Base-by-base conservation (phyloP, 2,329 filamentous ascomycete species). In the Epichloe coenophiala region DNA sequence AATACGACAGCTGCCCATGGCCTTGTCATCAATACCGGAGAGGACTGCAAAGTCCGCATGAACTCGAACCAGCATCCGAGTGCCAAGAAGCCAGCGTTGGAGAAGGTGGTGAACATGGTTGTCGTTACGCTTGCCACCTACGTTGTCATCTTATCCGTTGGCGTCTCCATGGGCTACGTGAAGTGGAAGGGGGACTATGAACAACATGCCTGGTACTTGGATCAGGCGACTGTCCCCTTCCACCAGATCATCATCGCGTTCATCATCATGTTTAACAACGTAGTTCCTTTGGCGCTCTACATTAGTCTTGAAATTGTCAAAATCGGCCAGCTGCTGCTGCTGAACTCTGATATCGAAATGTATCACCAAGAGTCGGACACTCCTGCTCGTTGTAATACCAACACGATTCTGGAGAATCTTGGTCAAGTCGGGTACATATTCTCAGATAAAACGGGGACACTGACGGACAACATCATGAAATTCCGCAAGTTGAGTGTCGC, bases 181-280 rank as follows among this genome's bases (percentile, higher is more conserved):
- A 75, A 85, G 51, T 96, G 89, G 89, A 78, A 80, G 45, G 66
- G 71, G 15, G 70, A 74, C 5, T 81, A 79, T 9, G 88, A 95
- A 63, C 67, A 71, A 23, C 66, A 77, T 13, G 78, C 87, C 2
- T 95, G 86, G 84, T 96, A 95, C 60, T 71, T 96, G 17, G 65
- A 73, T 4, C 68, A 79, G 50, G 84, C 87, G 1, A 75, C 72
- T 4, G 87, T 95, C n/a, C 74, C 78, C 1, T 86, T 88, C 58
- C 79, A 88, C 56, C 82, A 89, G 36, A 88, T 94, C 53, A 83
- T 96, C 56, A 83, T 91, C 31, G 89, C 87, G 0, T 96, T 89
- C 63, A 81, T 95, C 57, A 95, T 97, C 67, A 91, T 95, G 81
- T 95, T 95, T 69, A 97, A 96, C 66, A 97, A 93, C 39, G 81